Evolutionary conservation across 495 filamentous ascomycete genomes (phyloP), one percentile per base, ranked within the genome.

Genomic region (Trichoderma gamsii): DNA sequence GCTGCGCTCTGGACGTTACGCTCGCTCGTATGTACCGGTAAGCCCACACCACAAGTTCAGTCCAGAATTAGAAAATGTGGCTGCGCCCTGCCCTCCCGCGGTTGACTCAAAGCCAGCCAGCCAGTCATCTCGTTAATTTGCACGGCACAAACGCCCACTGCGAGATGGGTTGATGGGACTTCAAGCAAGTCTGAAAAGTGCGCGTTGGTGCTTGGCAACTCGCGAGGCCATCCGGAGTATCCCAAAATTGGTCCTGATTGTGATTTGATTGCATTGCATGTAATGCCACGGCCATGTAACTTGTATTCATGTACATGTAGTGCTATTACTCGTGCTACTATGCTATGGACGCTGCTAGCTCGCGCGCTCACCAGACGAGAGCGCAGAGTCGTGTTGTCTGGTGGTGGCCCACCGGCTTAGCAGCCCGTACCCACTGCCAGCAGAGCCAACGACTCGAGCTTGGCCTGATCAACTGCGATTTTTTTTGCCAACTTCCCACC

Each of bases 61-160:
- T 27, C 56, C 56, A 61, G 56, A 61, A 61, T 61, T 61, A 61
- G 56, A 61, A 61, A 49, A 11, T 23, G 56, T 61, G 56, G 56
- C 56, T 61, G 56, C 56, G 56, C 56, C 27, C 29, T 61, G 56
- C 27, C 27, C 56, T 23, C 56, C 56, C 56, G 56, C 56, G 56
- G 23, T 61, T 61, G 56, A 61, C 56, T 61, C 56, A 32, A 61
- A 52, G 5, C 52, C 12, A 16, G 23, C 56, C 56, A 61, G 56
- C n/a, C 15, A 61, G 56, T n/a, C 56, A 32, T 32, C 51, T 15
- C n/a, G 44, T 15, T 16, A 16, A n/a, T n/a, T 49, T n/a, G 44
- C 8, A 32, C 56, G 56, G 27, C 56, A 61, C 56, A 61, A 61
- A 61, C 56, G 56, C 56, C 27, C 56, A 61, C 27, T 61, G 56